Conservation (phyloP, 2,329 filamentous ascomycete species). For the Talaromyces sp. region DNA sequence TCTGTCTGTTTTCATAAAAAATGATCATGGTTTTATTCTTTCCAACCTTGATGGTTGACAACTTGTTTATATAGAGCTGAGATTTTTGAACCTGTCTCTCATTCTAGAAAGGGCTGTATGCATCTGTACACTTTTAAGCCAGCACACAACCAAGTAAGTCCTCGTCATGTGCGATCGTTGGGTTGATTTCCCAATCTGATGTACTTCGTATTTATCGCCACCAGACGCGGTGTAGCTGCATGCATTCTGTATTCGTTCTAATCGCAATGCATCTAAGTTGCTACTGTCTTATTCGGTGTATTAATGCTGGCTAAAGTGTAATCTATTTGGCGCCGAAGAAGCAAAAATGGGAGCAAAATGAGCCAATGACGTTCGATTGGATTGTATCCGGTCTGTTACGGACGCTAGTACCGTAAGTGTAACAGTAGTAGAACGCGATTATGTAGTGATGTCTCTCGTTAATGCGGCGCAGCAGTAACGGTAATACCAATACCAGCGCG, state of each 20-base stretch:
- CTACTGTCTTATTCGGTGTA: background rate
- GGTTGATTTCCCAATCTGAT: background rate
- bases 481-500: background rate
- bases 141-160: background rate
- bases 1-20: background rate
- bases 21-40: background rate
- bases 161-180: background rate
- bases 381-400: conserved; percentile 16
- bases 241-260: background rate
- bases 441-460: background rate
- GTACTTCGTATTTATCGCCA: background rate
- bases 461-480: background rate
- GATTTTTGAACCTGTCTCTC: background rate
- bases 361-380: background rate
- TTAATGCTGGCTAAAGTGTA: background rate
- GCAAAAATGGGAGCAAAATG: background rate
- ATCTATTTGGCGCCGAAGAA: background rate
- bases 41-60: conserved; percentile 3
- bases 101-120: background rate
- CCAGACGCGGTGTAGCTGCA: background rate
- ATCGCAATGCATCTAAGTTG: background rate
- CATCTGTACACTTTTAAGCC: background rate
- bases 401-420: conserved; percentile 15
- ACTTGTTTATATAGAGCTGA: conserved; percentile 3
- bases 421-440: background rate